A percentile compares a stretch with the other conserved stretches of the same genome.
phyloP scores from a whole-genome alignment of 306 rosid genomes.

The Pachyrhizus erosus region DNA sequence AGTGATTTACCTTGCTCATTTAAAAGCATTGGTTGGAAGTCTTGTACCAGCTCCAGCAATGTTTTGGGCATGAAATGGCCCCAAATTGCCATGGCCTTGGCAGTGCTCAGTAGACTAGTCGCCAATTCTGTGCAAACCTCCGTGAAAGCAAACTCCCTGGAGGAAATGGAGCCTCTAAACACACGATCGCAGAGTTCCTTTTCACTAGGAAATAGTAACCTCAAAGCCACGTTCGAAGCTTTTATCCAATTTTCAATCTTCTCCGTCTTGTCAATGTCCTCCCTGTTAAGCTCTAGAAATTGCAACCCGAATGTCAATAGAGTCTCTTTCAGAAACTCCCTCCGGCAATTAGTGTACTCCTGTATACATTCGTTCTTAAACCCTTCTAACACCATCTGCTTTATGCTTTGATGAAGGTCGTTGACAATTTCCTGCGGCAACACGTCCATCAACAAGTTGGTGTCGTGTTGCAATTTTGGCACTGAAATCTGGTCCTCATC shows the following conservation, averaged over 20 bases:
- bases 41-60: too few relatives aligned
- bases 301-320: constrained; percentile 56
- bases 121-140: constrained; percentile 66
- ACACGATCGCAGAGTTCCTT: constrained; percentile 63
- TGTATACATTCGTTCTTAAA: constrained; percentile 69
- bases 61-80: constrained; percentile 39
- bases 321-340: constrained; percentile 73
- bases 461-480: constrained; percentile 1
- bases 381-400: constrained; percentile 66
- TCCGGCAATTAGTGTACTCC: constrained; percentile 63
- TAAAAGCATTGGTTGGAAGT: too few relatives aligned
- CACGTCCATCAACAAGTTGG: constrained; percentile 65
- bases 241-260: constrained; percentile 51
- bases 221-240: constrained; percentile 55
- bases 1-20: too few relatives aligned
- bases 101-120: constrained; percentile 61
- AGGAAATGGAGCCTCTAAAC: constrained; percentile 57
- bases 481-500: neutral
- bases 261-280: constrained; percentile 54
- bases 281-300: constrained; percentile 55
- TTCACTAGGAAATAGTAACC: constrained; percentile 73
- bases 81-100: constrained; percentile 55
- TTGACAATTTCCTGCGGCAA: constrained; percentile 59
- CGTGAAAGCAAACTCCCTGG: constrained; percentile 57
- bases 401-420: constrained; percentile 66